Evolutionary conservation across 768 basidiomycete genomes (phyloP), one percentile per base, ranked within the genome.

Genomic region (Tulasnella sp.): DNA sequence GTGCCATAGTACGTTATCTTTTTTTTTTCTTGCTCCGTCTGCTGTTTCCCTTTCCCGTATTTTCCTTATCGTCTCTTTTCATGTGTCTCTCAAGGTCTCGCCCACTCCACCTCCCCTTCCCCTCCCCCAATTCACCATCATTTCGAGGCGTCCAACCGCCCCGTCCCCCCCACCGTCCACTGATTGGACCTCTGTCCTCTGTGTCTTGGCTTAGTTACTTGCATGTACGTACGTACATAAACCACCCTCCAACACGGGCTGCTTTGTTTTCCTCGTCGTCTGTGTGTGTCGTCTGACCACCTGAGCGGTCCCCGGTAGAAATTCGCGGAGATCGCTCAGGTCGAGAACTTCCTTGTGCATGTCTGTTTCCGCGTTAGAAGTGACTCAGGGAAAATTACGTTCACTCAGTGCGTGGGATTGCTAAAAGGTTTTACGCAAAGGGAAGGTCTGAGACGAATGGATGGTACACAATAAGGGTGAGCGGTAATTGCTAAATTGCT

Each of bases 401-500:
- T 70, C 25, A 38, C 37, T 37, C 36, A 34, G 40, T 7, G 69
- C 12, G 37, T 19, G 36, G 17, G 17, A 42, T 70, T 70, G 36
- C 69, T 70, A 42, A 70, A 70, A 2, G 69, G 19, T 38, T 38
- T 42, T 70, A 42, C 69, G 69, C 40, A 42, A 42, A 38, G 69
- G 69, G 69, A 38, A 38, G 69, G 69, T 70, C 37, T 70, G 36
- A 39, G 37, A 38, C 69, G 37, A 25, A 14, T 8, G 36, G 69
- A 36, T 42, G 40, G 40, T 38, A 42, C 37, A 38, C 15, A 14
- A 37, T 31, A 19, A 36, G 36, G 22, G 69, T 36, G 69, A 38
- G 69, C 37, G 36, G 69, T 38, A 70, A 70, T 70, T 70, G 69
- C 69, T 70, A 70, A 70, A 70, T 70, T 70, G 69, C 69, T 70